phyloP scores from a whole-genome alignment of 352 stramenopile genomes.

The Aphanomyces astaci region DNA sequence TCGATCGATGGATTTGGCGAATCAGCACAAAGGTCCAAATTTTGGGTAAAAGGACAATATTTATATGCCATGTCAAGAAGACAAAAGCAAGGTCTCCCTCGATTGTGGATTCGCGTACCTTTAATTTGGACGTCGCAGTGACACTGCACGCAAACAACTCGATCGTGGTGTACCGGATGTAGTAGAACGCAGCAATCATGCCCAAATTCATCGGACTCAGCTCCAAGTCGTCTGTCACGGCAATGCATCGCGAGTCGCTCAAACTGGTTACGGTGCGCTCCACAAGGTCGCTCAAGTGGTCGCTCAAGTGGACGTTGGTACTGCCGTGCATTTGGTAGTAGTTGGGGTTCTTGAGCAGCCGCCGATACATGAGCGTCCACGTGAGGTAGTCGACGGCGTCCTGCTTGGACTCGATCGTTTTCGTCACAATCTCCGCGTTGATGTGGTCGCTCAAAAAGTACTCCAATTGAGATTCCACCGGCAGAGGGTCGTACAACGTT shows the following conservation, averaged over 20 bases:
- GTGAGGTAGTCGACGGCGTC: constrained; percentile 99
- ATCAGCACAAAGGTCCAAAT: no score
- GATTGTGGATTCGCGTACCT: no score
- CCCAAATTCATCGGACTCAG: constrained; percentile 96
- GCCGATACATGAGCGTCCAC: constrained; percentile 99
- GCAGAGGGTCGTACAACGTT: constrained; percentile 98
- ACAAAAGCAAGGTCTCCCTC: no score
- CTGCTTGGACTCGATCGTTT: constrained; percentile 98
- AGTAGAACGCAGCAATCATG: constrained; percentile 99
- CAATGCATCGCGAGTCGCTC: constrained; percentile 94
- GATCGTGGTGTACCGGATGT: constrained; percentile 98
- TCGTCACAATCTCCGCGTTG: constrained; percentile 98
- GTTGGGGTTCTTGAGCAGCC: constrained; percentile 98
- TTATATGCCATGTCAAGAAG: no score
- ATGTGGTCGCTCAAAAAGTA: constrained; percentile 98
- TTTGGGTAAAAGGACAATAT: no score
- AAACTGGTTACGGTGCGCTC: constrained; percentile 95
- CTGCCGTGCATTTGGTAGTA: constrained; percentile 98
- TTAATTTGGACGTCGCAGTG: constrained; percentile 95
- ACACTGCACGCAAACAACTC: constrained; percentile 97
- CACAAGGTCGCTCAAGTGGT: constrained; percentile 98
- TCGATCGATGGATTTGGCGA: no score
- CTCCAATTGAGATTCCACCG: constrained; percentile 98
- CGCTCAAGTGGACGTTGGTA: constrained; percentile 89
- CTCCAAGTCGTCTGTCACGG: constrained; percentile 91